Evolutionary conservation across 2,329 filamentous ascomycete genomes (phyloP), one percentile per base, ranked within the genome.

Genomic region (Beauveria australis): DNA sequence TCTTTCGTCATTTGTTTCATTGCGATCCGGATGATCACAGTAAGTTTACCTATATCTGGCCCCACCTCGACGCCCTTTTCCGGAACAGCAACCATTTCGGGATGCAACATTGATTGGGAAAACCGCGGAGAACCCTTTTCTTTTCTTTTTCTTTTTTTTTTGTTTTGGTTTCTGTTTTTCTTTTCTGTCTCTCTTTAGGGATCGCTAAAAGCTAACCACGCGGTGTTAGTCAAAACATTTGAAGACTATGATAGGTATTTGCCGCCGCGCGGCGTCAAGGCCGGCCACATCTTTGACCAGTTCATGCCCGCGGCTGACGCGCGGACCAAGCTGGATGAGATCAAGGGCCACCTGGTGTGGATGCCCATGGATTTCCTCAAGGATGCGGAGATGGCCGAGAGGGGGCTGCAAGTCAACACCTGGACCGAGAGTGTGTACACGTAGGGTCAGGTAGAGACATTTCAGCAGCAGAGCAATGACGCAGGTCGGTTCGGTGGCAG

Each of bases 321-420:
- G 7, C 82, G 89, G 18, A 73, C 81, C 65, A 91, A 93, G 72
- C 77, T 97, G 54, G 86, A 91, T 67, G 81, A 88, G 69, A 85
- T 97, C 66, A 87, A 86, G 75, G 93, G 93, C 0, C 93, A 97
- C 76, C 73, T 97, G 46, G 93, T 97, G 7, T 95, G 91, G 90
- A 93, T 96, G 87, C 92, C 92, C n/a, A 73, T 97, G 68, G 84
- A 92, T 51, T 97, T 96, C 71, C 74, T 97, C 70, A 81, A 83
- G 67, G 86, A 96, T 64, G 91, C 87, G 0, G 82, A 90, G 67
- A 95, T 97, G 92, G 92, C 92, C 0, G 92, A 97, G 76, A 84
- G 83, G 68, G 92, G 93, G 0, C 69, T 97, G 73, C 87, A 92
- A 74, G 85, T 97, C 46, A 97, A 97, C 72, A 76, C 83, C 51